These are phyloP conservation scores for Trametes polyzona DNA, from an alignment of 1,284 basidiomycete genomes.

Conservation along the genomic window DNA sequence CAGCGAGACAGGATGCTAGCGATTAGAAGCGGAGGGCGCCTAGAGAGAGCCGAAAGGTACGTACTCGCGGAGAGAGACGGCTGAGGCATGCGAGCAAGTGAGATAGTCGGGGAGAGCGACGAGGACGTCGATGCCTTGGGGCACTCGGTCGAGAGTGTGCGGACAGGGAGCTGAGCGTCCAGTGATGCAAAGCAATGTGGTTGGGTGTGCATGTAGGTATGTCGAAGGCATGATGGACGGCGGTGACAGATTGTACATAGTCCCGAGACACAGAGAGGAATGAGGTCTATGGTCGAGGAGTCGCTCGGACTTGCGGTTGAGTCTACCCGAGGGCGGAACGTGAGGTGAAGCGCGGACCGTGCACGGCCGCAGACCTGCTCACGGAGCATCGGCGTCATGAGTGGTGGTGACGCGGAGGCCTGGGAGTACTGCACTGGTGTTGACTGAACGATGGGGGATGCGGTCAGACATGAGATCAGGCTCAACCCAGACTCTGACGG, in stretches of 20 bases:
- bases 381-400: slow-evolving; percentile 44
- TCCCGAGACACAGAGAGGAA: too few species aligned
- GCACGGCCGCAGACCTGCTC: slow-evolving; percentile 13
- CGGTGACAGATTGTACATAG: slow-evolving; percentile 30
- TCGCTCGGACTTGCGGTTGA: too few species aligned
- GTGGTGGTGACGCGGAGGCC: slow-evolving; percentile 32
- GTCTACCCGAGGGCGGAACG: slow-evolving; percentile 29
- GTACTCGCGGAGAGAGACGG: too few species aligned
- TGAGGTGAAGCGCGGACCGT: background rate
- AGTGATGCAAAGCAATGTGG: slow-evolving; percentile 31
- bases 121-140: too few species aligned
- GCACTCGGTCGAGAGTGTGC: slow-evolving; percentile 29
- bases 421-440: slow-evolving; percentile 29
- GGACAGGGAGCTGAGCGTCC: slow-evolving; percentile 30
- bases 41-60: too few species aligned
- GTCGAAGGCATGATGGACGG: slow-evolving; percentile 20
- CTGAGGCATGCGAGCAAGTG: too few species aligned
- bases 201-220: slow-evolving; percentile 26
- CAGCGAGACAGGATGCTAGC: too few species aligned
- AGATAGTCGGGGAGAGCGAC: background rate
- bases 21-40: too few species aligned
- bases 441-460: slow-evolving; percentile 6
- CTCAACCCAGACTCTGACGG: slow-evolving; percentile 2
- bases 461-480: slow-evolving; percentile 7
- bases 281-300: too few species aligned